Conservation (phyloP, 2,329 filamentous ascomycete species). For the Kalmusia sp. region DNA sequence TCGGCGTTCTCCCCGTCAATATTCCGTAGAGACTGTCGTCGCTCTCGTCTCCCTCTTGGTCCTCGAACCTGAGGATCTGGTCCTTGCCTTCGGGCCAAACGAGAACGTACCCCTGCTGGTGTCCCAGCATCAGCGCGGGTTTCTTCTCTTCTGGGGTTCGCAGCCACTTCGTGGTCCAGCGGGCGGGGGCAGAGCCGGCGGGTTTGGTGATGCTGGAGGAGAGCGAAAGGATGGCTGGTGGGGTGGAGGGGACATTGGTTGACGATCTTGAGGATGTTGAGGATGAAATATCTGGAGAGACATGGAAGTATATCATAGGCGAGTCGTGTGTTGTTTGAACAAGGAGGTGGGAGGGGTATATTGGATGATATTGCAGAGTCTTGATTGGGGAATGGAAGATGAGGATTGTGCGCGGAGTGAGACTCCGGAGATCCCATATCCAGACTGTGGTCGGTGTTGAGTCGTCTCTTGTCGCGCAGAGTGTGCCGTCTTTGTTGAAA, state of each 20-base stretch:
- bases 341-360: slow-evolving; percentile 44
- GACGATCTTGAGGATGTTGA: slow-evolving; percentile 20
- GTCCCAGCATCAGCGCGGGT: slow-evolving; percentile 43
- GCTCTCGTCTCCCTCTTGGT: slow-evolving; percentile 45
- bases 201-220: slow-evolving; percentile 31
- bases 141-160: slow-evolving; percentile 37
- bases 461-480: slow-evolving; percentile 49
- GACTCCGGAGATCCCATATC: slow-evolving; percentile 54
- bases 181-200: slow-evolving; percentile 22
- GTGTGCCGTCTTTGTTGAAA: slow-evolving; percentile 45
- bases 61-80: slow-evolving; percentile 38
- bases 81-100: slow-evolving; percentile 52
- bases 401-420: slow-evolving; percentile 48
- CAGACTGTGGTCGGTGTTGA: slow-evolving; percentile 53
- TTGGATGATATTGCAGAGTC: slow-evolving; percentile 53
- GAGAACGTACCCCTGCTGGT: slow-evolving; percentile 47
- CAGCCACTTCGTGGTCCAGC: slow-evolving; percentile 40
- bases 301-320: slow-evolving; percentile 50
- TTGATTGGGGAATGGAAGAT: slow-evolving; percentile 55
- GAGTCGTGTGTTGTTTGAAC: slow-evolving; percentile 52
- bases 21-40: slow-evolving; percentile 58
- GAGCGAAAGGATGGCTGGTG: slow-evolving; percentile 36
- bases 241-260: background rate
- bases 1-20: slow-evolving; percentile 53
- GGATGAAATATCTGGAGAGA: slow-evolving; percentile 26